These are phyloP conservation scores for Cephaloascus albidus DNA, from an alignment of 805 yeast species.

Conservation along the genomic window DNA sequence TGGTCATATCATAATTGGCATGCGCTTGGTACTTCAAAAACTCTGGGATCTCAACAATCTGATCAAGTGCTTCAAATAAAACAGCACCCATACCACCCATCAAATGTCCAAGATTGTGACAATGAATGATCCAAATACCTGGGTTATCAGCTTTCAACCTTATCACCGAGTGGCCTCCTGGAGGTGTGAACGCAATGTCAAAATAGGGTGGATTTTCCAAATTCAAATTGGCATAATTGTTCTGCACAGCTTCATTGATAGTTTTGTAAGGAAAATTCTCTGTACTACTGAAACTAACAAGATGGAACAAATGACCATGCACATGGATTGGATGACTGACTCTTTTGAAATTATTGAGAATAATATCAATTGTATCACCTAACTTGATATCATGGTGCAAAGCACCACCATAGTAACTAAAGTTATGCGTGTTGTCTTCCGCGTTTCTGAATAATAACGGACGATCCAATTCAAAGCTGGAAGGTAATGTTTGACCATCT, in stretches of 20 bases:
- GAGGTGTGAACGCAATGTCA: conserved; percentile 17
- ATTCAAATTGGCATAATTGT: conserved; percentile 9
- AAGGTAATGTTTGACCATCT: conserved; percentile 9
- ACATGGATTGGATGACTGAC: conserved; percentile 24
- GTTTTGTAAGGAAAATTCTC: conserved; percentile 14
- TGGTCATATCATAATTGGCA: not conserved
- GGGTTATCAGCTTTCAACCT: conserved; percentile 22
- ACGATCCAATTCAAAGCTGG: conserved; percentile 14
- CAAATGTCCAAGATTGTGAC: conserved; percentile 24
- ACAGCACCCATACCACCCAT: conserved; percentile 21
- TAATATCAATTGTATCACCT: conserved; percentile 21
- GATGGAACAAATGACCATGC: conserved; percentile 23
- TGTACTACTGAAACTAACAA: conserved; percentile 14
- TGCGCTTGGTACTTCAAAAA: not conserved
- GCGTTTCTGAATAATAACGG: conserved; percentile 11
- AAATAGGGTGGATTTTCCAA: conserved; percentile 12
- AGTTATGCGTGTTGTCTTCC: conserved; percentile 8
- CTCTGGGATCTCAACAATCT: conserved; percentile 4
- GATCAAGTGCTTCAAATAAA: conserved; percentile 8
- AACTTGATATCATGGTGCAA: conserved; percentile 8
- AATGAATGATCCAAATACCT: conserved; percentile 21
- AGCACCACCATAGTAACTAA: conserved; percentile 5
- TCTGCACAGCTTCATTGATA: conserved; percentile 14
- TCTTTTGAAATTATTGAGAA: conserved; percentile 16
- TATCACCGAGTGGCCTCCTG: conserved; percentile 21